Conservation (phyloP, 805 yeast genomes). For the Hemisphaericaspora nanyangensis region DNA sequence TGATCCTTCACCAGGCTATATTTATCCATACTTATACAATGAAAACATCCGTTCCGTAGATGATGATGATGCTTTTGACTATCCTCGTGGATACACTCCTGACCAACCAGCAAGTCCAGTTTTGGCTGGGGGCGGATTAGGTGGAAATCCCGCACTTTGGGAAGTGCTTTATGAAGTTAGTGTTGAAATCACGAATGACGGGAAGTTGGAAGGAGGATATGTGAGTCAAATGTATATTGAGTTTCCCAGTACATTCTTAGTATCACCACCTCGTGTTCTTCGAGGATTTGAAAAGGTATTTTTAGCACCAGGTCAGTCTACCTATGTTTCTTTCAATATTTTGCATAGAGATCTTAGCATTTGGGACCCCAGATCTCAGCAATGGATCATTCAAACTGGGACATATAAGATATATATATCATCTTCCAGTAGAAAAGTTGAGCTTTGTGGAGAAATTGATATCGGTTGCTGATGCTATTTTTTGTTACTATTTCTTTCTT, state of each 20-base stretch:
- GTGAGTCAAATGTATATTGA: slow-evolving; percentile 54
- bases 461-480: slow-evolving; percentile 23
- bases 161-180: slow-evolving; percentile 44
- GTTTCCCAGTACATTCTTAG: slow-evolving; percentile 43
- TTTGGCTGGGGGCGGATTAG: slow-evolving; percentile 48
- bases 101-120: slow-evolving; percentile 34
- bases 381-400: slow-evolving; percentile 59
- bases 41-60: slow-evolving; percentile 30
- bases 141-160: slow-evolving; percentile 62
- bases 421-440: slow-evolving; percentile 44
- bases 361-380: slow-evolving; percentile 54
- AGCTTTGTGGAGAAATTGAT: slow-evolving; percentile 44
- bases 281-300: slow-evolving; percentile 57
- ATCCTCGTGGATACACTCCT: slow-evolving; percentile 36
- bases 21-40: slow-evolving; percentile 51
- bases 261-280: slow-evolving; percentile 50
- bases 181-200: slow-evolving; percentile 46
- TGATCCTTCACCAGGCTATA: slow-evolving; percentile 50
- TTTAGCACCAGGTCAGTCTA: slow-evolving; percentile 38
- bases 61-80: slow-evolving; percentile 34
- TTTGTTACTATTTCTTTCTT: no score
- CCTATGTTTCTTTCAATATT: slow-evolving; percentile 39
- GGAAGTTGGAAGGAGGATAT: slow-evolving; percentile 42
- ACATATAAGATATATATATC: slow-evolving; percentile 50
- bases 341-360: slow-evolving; percentile 51